Base-by-base conservation (phyloP, 83 land plant species). In the Larix sibirica region DNA sequence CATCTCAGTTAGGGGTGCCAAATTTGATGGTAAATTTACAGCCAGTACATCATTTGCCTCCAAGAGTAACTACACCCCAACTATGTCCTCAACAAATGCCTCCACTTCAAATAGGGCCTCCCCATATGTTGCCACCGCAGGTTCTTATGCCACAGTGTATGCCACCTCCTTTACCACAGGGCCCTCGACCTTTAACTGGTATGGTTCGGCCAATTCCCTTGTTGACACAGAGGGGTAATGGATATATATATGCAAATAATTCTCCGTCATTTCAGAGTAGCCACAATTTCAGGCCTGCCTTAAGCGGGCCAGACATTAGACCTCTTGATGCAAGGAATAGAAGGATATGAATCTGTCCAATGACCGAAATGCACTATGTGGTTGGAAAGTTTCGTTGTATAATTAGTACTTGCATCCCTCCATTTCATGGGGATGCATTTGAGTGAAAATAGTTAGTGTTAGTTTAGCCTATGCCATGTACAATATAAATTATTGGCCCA, bases 271-370 rank as follows among this genome's bases (percentile, higher is more conserved):
- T 77, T 77, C 62, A 28, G 12, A 40, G 47, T 20, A 71, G 76
- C 54, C 8, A 71, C 76, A 77, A 77, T 77, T 50, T 50, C 38
- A 50, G 62, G 79, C 79, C 79, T 24, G 62, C 79, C 50, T 26
- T 77, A 13, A 58, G 79, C 14, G 79, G 79, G 38, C 79, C 79
- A 54, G 79, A 77, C 36, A 77, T 23, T 8, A 50, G 62, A 24
- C 62, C 33, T 58, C 33, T 77, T 56, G 79, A 77, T 77, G 79
- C 56, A 13, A 77, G 79, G 62, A 77, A 77, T 56, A 77, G 80
- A 59, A 77, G 61, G 56, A 50, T 50, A 50, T 50, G 56, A 50
- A 50, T 50, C 13, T 50, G 2, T 50, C 56, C 56, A 2, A 50
- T 50, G 56, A 50, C 54, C 9, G 54, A 50, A 10, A 9, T 50